Percentiles rank a stretch among this genome's conserved stretches.
Evolutionary conservation across 176 grass and related monocot species (phyloP).

Genomic region (Poa pratensis): DNA sequence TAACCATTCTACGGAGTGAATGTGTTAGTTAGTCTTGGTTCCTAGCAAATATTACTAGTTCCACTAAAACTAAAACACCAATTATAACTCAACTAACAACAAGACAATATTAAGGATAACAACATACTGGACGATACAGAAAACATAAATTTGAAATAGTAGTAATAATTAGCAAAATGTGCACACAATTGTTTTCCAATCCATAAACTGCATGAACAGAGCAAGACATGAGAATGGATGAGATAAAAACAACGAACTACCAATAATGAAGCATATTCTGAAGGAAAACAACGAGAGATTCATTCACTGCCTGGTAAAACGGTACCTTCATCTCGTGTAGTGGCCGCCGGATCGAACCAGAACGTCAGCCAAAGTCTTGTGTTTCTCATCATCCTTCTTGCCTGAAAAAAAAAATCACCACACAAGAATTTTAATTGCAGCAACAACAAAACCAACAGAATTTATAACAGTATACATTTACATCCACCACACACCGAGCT

Average conservation of each 20-base stretch:
- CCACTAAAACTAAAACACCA: background rate
- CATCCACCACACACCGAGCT: background rate
- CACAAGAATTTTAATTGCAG: background rate
- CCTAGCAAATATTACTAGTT: background rate
- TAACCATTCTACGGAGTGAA: background rate
- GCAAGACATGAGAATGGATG: background rate
- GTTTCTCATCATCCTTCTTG: background rate
- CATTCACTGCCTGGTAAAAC: background rate
- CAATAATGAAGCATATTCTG: background rate
- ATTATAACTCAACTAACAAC: background rate
- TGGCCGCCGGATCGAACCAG: background rate
- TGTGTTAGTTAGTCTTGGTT: background rate
- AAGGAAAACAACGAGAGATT: background rate
- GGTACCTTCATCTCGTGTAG: conserved; percentile 6
- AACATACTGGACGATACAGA: background rate
- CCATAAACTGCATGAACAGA: background rate
- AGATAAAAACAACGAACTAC: background rate
- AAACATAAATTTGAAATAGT: background rate
- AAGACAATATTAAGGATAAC: background rate
- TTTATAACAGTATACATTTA: background rate
- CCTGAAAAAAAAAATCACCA: background rate
- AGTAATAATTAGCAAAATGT: background rate
- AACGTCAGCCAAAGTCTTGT: background rate
- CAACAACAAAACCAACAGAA: background rate
- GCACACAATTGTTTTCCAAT: background rate